Conservation (phyloP, 1,284 basidiomycete species). For the Apiotrichum gamsii region DNA sequence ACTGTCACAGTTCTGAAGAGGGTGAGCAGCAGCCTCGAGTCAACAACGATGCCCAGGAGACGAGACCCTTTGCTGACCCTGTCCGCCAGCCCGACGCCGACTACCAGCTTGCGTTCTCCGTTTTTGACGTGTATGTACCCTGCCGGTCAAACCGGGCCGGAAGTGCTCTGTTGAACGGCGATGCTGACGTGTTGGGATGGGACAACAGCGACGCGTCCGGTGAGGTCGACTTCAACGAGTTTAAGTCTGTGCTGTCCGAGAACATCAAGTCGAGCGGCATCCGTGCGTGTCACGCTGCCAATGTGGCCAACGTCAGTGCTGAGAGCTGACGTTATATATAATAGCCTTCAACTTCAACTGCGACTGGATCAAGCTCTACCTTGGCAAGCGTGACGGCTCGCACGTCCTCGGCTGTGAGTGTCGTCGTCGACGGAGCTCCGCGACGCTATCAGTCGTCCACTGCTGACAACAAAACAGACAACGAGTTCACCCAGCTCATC, state of each 20-base stretch:
- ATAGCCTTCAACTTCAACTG: constrained; percentile 86
- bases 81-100: constrained; percentile 74
- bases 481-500: constrained; percentile 89
- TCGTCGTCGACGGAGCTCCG: constrained; percentile 60
- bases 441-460: constrained; percentile 1
- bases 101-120: constrained; percentile 92
- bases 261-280: constrained; percentile 62
- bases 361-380: constrained; percentile 89
- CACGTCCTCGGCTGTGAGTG: constrained; percentile 91
- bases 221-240: constrained; percentile 82
- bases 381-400: constrained; percentile 79
- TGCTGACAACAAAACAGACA: constrained; percentile 54
- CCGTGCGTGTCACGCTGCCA: constrained; percentile 44
- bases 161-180: too few species aligned
- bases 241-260: constrained; percentile 79
- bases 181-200: not conserved
- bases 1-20: constrained; percentile 36
- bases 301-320: too few species aligned
- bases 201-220: constrained; percentile 69
- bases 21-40: too few species aligned
- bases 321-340: too few species aligned
- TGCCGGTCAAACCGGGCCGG: too few species aligned
- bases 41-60: not conserved
- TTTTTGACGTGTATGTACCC: constrained; percentile 86
- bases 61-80: not conserved